These are phyloP conservation scores for Beta vulgaris DNA, from an alignment of 148 eudicot species.

Conservation along the genomic window DNA sequence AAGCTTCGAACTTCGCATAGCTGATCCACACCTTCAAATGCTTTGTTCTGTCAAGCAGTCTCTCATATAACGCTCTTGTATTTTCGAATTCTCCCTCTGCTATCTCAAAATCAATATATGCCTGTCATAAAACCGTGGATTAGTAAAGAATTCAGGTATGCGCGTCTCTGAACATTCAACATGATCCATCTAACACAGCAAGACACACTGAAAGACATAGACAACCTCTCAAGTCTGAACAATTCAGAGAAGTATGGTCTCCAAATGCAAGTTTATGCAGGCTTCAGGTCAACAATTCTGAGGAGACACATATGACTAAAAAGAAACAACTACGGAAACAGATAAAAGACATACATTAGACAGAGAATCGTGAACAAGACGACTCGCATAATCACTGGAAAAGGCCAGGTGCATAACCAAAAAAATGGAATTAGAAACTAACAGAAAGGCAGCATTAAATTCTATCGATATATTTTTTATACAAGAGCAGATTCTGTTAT, in stretches of 20 bases:
- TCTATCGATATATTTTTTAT: too few species aligned
- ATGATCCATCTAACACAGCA: neutral
- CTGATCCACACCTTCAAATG: constrained; percentile 97
- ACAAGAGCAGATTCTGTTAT: too few species aligned
- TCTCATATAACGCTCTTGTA: constrained; percentile 86
- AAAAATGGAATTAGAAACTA: too few species aligned
- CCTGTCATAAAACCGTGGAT: constrained; percentile 42
- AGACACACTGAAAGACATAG: neutral
- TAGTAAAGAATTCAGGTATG: neutral
- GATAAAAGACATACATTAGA: neutral
- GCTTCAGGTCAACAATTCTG: too few species aligned
- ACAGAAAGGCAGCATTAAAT: too few species aligned
- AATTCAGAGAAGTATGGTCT: neutral
- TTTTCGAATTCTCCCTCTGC: constrained; percentile 71
- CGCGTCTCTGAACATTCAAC: neutral
- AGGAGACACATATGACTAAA: too few species aligned
- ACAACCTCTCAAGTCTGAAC: neutral
- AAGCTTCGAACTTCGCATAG: constrained; percentile 86
- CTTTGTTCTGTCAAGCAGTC: constrained; percentile 86
- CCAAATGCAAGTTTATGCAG: constrained; percentile 5
- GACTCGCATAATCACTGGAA: too few species aligned
- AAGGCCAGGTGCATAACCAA: too few species aligned
- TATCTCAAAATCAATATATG: constrained; percentile 91
- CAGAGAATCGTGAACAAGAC: neutral
- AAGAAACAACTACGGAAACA: too few species aligned